A percentile compares a stretch with the other conserved stretches of the same genome.
These are phyloP conservation scores for Bullera alba DNA, from an alignment of 768 basidiomycete genomes.

Conservation along the genomic window DNA sequence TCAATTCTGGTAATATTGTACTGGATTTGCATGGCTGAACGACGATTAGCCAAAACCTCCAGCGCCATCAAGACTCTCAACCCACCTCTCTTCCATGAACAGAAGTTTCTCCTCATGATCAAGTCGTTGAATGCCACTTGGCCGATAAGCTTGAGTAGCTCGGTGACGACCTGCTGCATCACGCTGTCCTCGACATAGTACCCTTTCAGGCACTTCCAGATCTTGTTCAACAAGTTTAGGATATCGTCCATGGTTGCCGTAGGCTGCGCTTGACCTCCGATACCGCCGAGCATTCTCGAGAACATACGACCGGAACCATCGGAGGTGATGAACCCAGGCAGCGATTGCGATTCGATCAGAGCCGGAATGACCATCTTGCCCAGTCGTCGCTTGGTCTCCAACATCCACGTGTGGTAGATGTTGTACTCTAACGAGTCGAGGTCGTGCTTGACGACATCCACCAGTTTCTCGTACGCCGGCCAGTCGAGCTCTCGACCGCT, in stretches of 20 bases:
- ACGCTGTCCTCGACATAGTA: conserved; percentile 98
- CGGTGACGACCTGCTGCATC: conserved; percentile 80
- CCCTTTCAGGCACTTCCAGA: conserved; percentile 95
- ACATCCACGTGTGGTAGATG: conserved; percentile 99
- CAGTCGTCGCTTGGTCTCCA: conserved; percentile 91
- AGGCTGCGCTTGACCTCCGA: conserved; percentile 56
- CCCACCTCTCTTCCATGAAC: conserved; percentile 97
- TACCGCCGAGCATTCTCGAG: conserved; percentile 81
- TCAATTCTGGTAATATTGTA: conserved; percentile 77
- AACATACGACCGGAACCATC: conserved; percentile 90
- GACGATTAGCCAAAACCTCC: neutral
- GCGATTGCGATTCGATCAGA: conserved; percentile 90
- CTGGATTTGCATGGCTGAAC: conserved; percentile 96
- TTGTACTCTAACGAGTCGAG: conserved; percentile 98
- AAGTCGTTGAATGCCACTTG: conserved; percentile 97
- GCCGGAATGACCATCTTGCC: conserved; percentile 99
- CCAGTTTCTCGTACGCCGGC: conserved; percentile 91
- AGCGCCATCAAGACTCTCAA: conserved; percentile 5
- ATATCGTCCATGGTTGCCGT: conserved; percentile 99
- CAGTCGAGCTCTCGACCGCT: conserved; percentile 76
- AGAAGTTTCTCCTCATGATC: conserved; percentile 96
- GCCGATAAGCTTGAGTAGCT: conserved; percentile 89
- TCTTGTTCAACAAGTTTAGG: conserved; percentile 89
- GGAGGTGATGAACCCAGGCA: conserved; percentile 93
- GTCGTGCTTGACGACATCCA: conserved; percentile 97